Evolutionary conservation across 805 yeast genomes (phyloP).

Genomic region (Candida incommunis): DNA sequence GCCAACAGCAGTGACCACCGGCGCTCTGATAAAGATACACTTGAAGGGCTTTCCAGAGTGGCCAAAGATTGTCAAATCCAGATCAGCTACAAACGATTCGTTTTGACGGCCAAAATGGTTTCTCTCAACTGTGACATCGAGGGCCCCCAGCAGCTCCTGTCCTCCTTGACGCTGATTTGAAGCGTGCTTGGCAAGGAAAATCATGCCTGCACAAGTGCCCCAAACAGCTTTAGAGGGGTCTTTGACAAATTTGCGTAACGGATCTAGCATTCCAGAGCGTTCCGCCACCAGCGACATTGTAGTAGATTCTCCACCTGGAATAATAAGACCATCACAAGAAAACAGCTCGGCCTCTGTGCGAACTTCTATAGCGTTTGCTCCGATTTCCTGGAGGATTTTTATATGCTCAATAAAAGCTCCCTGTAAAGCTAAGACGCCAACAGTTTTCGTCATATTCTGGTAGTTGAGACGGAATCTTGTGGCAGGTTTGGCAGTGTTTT

Average conservation of each 20-base stretch:
- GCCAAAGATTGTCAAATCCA: slow-evolving; percentile 28
- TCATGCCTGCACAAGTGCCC: slow-evolving; percentile 84
- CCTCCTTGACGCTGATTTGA: slow-evolving; percentile 33
- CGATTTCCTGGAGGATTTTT: slow-evolving; percentile 30
- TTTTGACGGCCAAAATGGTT: slow-evolving; percentile 73
- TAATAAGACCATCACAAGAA: slow-evolving; percentile 42
- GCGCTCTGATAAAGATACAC: slow-evolving; percentile 60
- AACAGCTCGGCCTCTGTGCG: slow-evolving; percentile 36
- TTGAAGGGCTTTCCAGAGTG: slow-evolving; percentile 22
- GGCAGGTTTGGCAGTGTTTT: no score
- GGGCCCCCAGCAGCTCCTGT: slow-evolving; percentile 47
- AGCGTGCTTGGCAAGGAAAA: slow-evolving; percentile 42
- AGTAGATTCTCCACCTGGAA: slow-evolving; percentile 42
- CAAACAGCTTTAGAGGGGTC: slow-evolving; percentile 42
- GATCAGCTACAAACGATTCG: slow-evolving; percentile 40
- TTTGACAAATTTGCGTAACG: slow-evolving; percentile 37
- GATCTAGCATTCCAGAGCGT: slow-evolving; percentile 41
- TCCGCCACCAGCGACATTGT: slow-evolving; percentile 59
- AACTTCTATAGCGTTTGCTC: slow-evolving; percentile 32
- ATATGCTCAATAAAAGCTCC: slow-evolving; percentile 69
- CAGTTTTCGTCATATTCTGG: not conserved
- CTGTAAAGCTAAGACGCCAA: slow-evolving; percentile 67
- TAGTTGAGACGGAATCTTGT: no score
- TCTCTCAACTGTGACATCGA: slow-evolving; percentile 48
- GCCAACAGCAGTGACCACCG: slow-evolving; percentile 33